Base-by-base conservation (phyloP, 768 basidiomycete species). In the Russula earlei region DNA sequence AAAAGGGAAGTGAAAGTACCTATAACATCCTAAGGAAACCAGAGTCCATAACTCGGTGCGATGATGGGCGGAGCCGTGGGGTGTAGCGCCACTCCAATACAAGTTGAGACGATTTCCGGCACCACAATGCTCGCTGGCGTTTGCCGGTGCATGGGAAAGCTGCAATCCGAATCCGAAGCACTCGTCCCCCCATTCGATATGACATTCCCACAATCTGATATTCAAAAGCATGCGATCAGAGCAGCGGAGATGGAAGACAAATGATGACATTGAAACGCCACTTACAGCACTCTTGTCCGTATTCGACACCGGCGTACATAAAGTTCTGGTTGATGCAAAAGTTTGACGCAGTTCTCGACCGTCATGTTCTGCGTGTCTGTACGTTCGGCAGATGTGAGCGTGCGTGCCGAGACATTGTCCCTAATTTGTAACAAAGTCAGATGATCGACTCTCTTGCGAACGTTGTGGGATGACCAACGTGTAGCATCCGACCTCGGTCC, bases 11-110 rank as follows among this genome's bases (percentile, higher is more conserved):
- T 24, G 5, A 24, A 63, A 74, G 56, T 63, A 84, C 86, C 71
- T 83, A 70, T 78, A 87, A 66, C 87, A 90, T n/a, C 87, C 87
- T 29, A 88, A 75, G 0, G 80, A 83, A 6, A 70, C 65, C 87
- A 89, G 27, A 76, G 71, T 4, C 84, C 85, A 29, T 83, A 75
- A 46, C 67, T 77, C 4, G 76, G 71, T 0, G 77, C 74, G 22
- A 77, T 79, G 17, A 70, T 59, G 0, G 87, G 85, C 14, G 77
- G 67, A 0, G 80, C 60, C 14, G 86, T 80, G 25, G 85, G 81
- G 12, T 10, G 71, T 52, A 29, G 68, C 67, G 17, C 85, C 84
- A 59, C 75, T 84, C 77, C 75, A 80, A 69, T 80, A 88, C 4
- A 87, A 66, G 62, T 81, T 82, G 14, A 87, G 72, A 25, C 75